Conservation (phyloP, 169 alveolate species). For the Plasmodium cynomolgi region DNA sequence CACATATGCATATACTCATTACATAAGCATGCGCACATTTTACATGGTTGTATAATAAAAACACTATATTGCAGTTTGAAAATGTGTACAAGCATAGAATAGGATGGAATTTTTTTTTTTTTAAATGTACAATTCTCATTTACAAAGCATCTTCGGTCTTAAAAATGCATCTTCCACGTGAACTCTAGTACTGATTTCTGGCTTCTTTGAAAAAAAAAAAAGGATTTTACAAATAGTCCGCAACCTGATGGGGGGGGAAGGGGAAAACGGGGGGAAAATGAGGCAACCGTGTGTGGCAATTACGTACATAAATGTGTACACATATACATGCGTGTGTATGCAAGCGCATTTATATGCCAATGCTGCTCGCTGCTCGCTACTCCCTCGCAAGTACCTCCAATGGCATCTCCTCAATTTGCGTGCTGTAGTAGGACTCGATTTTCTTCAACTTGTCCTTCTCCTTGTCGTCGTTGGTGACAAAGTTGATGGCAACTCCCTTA, state of each 20-base stretch:
- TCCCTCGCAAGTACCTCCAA: conserved; percentile 88
- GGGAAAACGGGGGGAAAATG: neutral
- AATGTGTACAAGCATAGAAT: neutral
- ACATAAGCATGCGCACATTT: conserved; percentile 14
- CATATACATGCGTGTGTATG: neutral
- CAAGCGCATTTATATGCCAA: neutral
- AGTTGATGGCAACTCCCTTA: conserved; percentile 99
- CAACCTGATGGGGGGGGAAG: conserved; percentile 32
- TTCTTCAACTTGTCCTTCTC: conserved; percentile 96
- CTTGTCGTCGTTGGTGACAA: conserved; percentile 92
- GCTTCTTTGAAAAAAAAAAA: conserved; percentile 34
- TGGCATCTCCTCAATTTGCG: conserved; percentile 99
- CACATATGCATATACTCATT: neutral
- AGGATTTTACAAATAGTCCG: conserved; percentile 54
- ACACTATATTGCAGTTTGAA: conserved; percentile 10
- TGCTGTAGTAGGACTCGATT: conserved; percentile 97
- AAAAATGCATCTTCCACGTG: neutral
- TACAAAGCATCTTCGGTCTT: conserved; percentile 24
- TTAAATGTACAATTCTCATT: neutral
- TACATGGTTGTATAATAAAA: conserved; percentile 8
- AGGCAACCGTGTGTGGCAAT: neutral
- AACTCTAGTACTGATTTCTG: conserved; percentile 10
- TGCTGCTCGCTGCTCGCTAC: neutral
- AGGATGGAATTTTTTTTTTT: conserved; percentile 11
- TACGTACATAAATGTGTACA: neutral